phyloP scores from a whole-genome alignment of 2,329 filamentous ascomycete species.

The Achaetomium macrosporum region DNA sequence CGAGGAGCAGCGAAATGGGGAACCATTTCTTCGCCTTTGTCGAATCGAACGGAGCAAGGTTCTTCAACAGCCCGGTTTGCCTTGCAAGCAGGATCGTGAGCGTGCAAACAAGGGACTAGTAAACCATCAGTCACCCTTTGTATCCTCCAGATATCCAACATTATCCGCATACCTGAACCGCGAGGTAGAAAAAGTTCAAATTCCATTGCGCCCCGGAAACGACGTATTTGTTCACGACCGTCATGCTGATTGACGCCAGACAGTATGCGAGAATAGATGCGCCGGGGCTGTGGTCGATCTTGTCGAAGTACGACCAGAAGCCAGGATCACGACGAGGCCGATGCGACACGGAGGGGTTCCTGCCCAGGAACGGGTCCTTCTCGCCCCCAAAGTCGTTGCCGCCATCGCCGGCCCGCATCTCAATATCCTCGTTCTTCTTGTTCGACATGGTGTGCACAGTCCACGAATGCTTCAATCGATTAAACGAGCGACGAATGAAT shows the following conservation, averaged over 20 bases:
- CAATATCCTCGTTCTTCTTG: slow-evolving; percentile 82
- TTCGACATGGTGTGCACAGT: slow-evolving; percentile 59
- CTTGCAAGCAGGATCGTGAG: slow-evolving; percentile 78
- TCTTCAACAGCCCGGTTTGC: slow-evolving; percentile 73
- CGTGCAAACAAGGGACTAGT: slow-evolving; percentile 82
- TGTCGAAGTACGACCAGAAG: slow-evolving; percentile 37
- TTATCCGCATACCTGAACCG: slow-evolving; percentile 68
- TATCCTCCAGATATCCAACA: background rate
- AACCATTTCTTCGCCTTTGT: slow-evolving; percentile 97
- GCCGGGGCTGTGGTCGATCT: slow-evolving; percentile 67
- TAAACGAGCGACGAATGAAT: slow-evolving; percentile 12
- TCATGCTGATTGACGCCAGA: slow-evolving; percentile 96
- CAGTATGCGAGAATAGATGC: slow-evolving; percentile 88
- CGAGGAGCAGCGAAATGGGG: slow-evolving; percentile 88
- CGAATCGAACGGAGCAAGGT: slow-evolving; percentile 71
- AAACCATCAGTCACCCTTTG: background rate
- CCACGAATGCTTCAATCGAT: slow-evolving; percentile 9
- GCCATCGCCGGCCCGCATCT: slow-evolving; percentile 60
- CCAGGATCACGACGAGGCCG: slow-evolving; percentile 26
- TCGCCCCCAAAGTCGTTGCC: slow-evolving; percentile 47
- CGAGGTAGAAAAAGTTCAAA: slow-evolving; percentile 91
- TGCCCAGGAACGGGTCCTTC: slow-evolving; percentile 46
- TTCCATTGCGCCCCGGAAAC: slow-evolving; percentile 89
- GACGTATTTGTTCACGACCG: slow-evolving; percentile 99
- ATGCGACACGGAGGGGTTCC: slow-evolving; percentile 35